Evolutionary conservation across 1,284 basidiomycete genomes (phyloP), one percentile per base, ranked within the genome.

Genomic region (Ustilago esculenta): DNA sequence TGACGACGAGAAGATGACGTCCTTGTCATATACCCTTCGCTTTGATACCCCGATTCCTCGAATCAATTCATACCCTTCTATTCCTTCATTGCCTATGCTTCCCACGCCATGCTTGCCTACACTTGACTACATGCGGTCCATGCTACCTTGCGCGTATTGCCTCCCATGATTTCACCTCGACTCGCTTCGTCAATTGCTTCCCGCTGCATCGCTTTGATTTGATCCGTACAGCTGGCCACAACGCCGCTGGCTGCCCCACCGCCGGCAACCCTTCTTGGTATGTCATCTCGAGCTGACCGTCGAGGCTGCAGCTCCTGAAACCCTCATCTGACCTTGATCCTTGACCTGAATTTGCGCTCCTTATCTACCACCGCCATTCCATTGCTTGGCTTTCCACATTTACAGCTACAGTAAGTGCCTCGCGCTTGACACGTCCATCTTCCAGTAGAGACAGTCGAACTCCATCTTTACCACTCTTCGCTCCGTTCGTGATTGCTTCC

Each of bases 181-280:
- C 14, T 14, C 40, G 17, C 23, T 30, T 10, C 43, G 23, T 21
- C 33, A 27, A 30, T 50, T 17, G 35, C 45, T 30, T 25, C 15
- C 18, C 27, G 18, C 35, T 37, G 17, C 21, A 37, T 35, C 9
- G 32, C 17, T 18, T 27, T 39, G 35, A 25, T 25, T 27, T 45
- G 39, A 37, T 15, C 47, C 5, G 35, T 29, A 56, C 69, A 79
- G 77, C 72, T 53, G 77, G 77, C 63, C 77, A 79, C 61, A 69
- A 73, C 50, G 76, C 75, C 59, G 72, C 77, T 23, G 71, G 67
- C 48, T 79, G 77, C 71, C 77, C 77, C 34, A 69, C 72, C 35
- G 70, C 76, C 40, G 77, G 76, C 56, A 73, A 57, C 63, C 75
- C 73, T 12, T 76, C 77, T 58, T 77, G 75, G 59, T 76, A 69